A percentile compares a stretch with the other conserved stretches of the same genome.
phyloP scores from a whole-genome alignment of 202 grass and related monocot species.

The Zizania palustris region DNA sequence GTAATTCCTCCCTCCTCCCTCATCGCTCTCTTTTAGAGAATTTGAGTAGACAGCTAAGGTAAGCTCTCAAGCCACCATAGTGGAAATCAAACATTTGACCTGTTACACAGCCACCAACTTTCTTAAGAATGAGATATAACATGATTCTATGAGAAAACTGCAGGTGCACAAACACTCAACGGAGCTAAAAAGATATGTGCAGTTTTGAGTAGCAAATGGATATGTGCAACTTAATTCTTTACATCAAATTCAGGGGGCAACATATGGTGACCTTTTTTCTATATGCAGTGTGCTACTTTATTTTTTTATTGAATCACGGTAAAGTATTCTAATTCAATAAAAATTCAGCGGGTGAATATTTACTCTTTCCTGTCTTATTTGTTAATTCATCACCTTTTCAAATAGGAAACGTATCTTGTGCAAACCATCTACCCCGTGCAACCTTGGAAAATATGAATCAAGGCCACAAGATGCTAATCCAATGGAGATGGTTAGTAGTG shows the following conservation, averaged over 20 bases:
- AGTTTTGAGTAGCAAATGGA: conserved; percentile 11
- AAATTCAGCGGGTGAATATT: too few species aligned
- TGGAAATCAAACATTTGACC: conserved; percentile 33
- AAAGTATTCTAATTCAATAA: too few species aligned
- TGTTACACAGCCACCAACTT: conserved; percentile 14
- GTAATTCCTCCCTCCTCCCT: conserved; percentile 18
- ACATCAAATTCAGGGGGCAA: background rate
- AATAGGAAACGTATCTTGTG: too few species aligned
- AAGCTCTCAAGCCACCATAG: background rate
- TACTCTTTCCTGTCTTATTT: too few species aligned
- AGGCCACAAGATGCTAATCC: too few species aligned
- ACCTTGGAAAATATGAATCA: too few species aligned
- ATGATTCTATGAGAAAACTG: conserved; percentile 16
- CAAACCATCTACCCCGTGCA: too few species aligned
- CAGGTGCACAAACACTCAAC: background rate
- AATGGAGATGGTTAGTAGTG: too few species aligned
- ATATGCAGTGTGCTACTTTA: conserved; percentile 1
- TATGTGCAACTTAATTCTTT: background rate
- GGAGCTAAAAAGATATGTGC: background rate
- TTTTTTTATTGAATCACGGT: too few species aligned
- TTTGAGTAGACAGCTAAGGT: conserved; percentile 17
- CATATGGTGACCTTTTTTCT: conserved; percentile 12
- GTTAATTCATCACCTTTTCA: too few species aligned
- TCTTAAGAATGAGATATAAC: conserved; percentile 1
- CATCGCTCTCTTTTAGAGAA: background rate